Evolutionary conservation across 2,329 filamentous ascomycete genomes (phyloP), one percentile per base, ranked within the genome.

Genomic region (Herpomyces periplanetae): DNA sequence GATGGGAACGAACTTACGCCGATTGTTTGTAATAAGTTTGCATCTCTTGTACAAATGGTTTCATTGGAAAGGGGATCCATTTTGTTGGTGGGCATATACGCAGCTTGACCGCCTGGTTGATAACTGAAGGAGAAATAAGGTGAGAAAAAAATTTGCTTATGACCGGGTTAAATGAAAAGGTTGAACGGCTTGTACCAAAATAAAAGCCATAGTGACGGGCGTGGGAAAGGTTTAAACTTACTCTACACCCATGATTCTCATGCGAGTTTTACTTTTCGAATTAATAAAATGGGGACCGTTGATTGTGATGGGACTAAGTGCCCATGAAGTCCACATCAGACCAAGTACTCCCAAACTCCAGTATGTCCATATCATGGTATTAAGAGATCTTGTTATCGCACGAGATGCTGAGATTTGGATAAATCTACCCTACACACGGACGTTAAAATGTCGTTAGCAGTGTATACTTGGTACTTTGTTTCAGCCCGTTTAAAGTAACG

Each of bases 61-160:
- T 44, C 34, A 30, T 84, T 59, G 25, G 65, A 58, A 20, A 87
- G 59, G 24, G 71, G 69, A 34, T 87, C 71, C 21, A 42, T 41
- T 19, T 53, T 39, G 12, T 35, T 33, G 8, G 39, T 34, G 5
- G 43, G 41, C 24, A 45, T 44, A 36, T 55, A 57, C 21, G 43
- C 51, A 20, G 42, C 44, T 22, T 51, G 44, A 25, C 54, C 54
- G 28, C 54, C 54, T 10, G 54, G 54, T 31, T 60, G 54, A 34
- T 55, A 55, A 27, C 45, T 49, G 28, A 26, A 20, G 12, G 19
- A 15, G 10, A 20, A 14, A 21, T 25, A 32, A 23, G 32, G 26
- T 16, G 10, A n/a, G 11, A 11, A 19, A 20, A 8, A 8, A 17
- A 15, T 7, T 5, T 8, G 8, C 13, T 13, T 13, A 5, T 20